phyloP scores from a whole-genome alignment of 1,139 yeast species.

The Casaregolazyma lundiana region DNA sequence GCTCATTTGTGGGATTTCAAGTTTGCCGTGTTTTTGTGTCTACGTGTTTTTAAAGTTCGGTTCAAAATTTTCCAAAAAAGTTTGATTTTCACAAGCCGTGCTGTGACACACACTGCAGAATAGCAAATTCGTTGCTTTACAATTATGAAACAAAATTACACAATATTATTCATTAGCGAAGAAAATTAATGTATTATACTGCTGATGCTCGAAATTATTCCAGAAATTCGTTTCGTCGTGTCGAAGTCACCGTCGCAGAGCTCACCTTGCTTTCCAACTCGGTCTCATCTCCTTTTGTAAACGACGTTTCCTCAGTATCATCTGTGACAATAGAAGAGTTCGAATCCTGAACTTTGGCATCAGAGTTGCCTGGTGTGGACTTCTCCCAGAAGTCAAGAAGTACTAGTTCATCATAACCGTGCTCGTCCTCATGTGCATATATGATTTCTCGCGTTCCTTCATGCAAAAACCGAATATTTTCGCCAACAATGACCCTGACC shows the following conservation, averaged over 20 bases:
- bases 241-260: neutral
- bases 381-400: slow-evolving; percentile 79
- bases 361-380: slow-evolving; percentile 5
- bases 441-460: slow-evolving; percentile 90
- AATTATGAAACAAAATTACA: neutral
- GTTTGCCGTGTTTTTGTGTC: neutral
- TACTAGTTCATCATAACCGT: slow-evolving; percentile 87
- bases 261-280: neutral
- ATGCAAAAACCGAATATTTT: slow-evolving; percentile 81
- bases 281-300: neutral
- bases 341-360: neutral
- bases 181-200: neutral
- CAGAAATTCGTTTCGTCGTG: neutral
- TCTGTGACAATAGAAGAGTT: neutral
- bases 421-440: slow-evolving; percentile 87
- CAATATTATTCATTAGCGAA: neutral
- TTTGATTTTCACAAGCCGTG: too few relatives aligned
- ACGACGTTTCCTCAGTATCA: neutral
- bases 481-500: slow-evolving; percentile 88
- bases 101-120: neutral
- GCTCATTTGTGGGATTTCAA: neutral
- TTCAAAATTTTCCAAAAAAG: neutral
- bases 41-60: neutral
- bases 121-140: too few relatives aligned
- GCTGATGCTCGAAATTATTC: neutral